These are phyloP conservation scores for Ruellia speciosa DNA, from an alignment of 305 asterid genomes.

Conservation along the genomic window DNA sequence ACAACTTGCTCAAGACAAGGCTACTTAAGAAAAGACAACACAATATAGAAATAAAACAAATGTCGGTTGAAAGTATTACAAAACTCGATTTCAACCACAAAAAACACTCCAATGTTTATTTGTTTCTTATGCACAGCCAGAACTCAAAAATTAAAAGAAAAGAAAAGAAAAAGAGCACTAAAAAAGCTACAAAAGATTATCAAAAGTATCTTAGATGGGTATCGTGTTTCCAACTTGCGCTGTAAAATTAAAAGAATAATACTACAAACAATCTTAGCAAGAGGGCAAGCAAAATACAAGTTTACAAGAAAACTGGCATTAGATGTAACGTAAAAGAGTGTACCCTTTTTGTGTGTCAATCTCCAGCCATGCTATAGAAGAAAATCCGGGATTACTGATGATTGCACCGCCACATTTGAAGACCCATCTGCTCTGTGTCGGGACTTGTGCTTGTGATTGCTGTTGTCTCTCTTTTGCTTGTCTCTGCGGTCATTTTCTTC, in stretches of 20 bases:
- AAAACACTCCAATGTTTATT: too few relatives aligned
- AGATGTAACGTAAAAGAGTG: not conserved
- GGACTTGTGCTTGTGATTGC: constrained; percentile 51
- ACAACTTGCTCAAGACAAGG: too few relatives aligned
- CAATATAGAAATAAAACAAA: too few relatives aligned
- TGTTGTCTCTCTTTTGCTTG: constrained; percentile 40
- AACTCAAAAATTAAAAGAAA: too few relatives aligned
- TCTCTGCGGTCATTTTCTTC: constrained; percentile 42
- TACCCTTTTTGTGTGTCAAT: constrained; percentile 1
- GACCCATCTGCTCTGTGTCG: constrained; percentile 51
- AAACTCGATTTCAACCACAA: too few relatives aligned
- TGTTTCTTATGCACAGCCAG: too few relatives aligned
- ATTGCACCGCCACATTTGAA: constrained; percentile 36
- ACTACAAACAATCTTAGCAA: constrained; percentile 24
- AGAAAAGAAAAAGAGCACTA: too few relatives aligned
- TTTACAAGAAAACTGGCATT: constrained; percentile 45
- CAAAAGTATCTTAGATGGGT: too few relatives aligned
- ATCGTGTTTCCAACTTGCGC: not conserved
- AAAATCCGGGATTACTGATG: constrained; percentile 78
- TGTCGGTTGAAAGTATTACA: too few relatives aligned
- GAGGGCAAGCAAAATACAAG: constrained; percentile 20
- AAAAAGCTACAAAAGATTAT: too few relatives aligned
- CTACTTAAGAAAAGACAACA: too few relatives aligned
- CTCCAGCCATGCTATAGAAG: constrained; percentile 47
- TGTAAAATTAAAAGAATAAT: constrained; percentile 21